A percentile compares a stretch with the other conserved stretches of the same genome.
These are phyloP conservation scores for Hypomontagnella submonticulosa DNA, from an alignment of 495 filamentous ascomycete species.

Conservation along the genomic window DNA sequence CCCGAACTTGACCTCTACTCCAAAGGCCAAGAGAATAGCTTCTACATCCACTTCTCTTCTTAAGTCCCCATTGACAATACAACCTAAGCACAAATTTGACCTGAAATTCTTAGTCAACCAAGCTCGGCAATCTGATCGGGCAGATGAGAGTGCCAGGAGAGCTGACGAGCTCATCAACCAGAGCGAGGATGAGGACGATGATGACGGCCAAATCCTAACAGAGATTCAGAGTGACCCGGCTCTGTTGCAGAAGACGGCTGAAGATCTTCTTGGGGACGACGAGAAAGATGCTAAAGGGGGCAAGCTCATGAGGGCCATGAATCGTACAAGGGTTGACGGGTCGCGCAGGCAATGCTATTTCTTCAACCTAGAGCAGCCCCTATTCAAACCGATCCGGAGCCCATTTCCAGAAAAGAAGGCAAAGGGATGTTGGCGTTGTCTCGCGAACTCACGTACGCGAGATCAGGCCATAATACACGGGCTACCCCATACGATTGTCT, in stretches of 20 bases:
- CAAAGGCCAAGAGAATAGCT: slow-evolving; percentile 55
- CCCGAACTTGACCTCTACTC: slow-evolving; percentile 46
- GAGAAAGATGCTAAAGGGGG: slow-evolving; percentile 65
- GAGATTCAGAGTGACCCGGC: slow-evolving; percentile 39
- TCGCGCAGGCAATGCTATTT: slow-evolving; percentile 73
- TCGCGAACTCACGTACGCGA: slow-evolving; percentile 62
- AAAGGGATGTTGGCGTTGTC: slow-evolving; percentile 51
- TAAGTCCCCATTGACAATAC: slow-evolving; percentile 57
- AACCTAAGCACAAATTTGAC: slow-evolving; percentile 72
- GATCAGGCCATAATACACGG: slow-evolving; percentile 76
- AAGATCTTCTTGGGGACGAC: slow-evolving; percentile 59
- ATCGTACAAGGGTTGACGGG: slow-evolving; percentile 77
- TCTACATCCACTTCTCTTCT: slow-evolving; percentile 43
- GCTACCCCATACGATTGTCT: slow-evolving; percentile 68
- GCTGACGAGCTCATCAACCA: slow-evolving; percentile 41
- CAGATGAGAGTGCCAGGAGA: slow-evolving; percentile 62
- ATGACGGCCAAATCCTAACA: slow-evolving; percentile 20
- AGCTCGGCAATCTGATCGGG: slow-evolving; percentile 65
- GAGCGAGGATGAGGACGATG: slow-evolving; percentile 39
- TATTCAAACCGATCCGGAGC: slow-evolving; percentile 30
- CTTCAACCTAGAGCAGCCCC: slow-evolving; percentile 58
- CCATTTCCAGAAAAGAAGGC: slow-evolving; percentile 49
- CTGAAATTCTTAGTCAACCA: slow-evolving; percentile 72
- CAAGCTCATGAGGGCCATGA: slow-evolving; percentile 75
- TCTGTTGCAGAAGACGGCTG: slow-evolving; percentile 50